These are phyloP conservation scores for Solanum lignicaule DNA, from an alignment of 257 asterid genomes.

Conservation along the genomic window DNA sequence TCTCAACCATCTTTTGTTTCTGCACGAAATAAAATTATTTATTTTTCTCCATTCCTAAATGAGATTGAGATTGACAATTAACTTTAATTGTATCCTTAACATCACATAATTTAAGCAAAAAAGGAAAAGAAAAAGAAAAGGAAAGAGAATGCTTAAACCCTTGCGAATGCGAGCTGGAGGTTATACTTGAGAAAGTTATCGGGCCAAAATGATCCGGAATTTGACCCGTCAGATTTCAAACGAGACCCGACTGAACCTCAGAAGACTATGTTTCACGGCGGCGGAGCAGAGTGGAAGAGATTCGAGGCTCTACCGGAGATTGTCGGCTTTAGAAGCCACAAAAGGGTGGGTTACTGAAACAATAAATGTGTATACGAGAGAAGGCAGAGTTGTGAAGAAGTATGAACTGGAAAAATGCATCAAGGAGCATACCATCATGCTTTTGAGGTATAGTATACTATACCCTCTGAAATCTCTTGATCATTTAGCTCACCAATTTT, in stretches of 20 bases:
- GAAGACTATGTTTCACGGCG: conserved; percentile 25
- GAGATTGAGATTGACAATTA: too few species aligned
- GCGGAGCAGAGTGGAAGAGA: not conserved
- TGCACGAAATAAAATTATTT: too few species aligned
- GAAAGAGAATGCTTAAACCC: not conserved
- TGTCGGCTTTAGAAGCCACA: conserved; percentile 46
- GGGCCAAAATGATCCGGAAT: conserved; percentile 9
- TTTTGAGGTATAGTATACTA: conserved; percentile 42
- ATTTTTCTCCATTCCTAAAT: too few species aligned
- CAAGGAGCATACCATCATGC: conserved; percentile 45
- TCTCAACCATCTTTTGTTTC: too few species aligned
- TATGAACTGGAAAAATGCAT: conserved; percentile 36
- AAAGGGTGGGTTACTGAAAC: conserved; percentile 36
- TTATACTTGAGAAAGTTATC: not conserved
- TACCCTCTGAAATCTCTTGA: not conserved
- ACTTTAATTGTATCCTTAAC: too few species aligned
- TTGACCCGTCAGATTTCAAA: conserved; percentile 14
- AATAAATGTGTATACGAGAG: conserved; percentile 46
- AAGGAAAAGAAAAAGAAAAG: too few species aligned
- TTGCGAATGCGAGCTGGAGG: not conserved
- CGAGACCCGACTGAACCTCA: conserved; percentile 9
- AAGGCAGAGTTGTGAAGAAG: conserved; percentile 36
- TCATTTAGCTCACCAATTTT: not conserved
- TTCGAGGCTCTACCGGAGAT: conserved; percentile 34
- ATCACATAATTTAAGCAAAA: too few species aligned